Base-by-base conservation (phyloP, 345 rosid genomes). In the Sisymbrium altissimum region DNA sequence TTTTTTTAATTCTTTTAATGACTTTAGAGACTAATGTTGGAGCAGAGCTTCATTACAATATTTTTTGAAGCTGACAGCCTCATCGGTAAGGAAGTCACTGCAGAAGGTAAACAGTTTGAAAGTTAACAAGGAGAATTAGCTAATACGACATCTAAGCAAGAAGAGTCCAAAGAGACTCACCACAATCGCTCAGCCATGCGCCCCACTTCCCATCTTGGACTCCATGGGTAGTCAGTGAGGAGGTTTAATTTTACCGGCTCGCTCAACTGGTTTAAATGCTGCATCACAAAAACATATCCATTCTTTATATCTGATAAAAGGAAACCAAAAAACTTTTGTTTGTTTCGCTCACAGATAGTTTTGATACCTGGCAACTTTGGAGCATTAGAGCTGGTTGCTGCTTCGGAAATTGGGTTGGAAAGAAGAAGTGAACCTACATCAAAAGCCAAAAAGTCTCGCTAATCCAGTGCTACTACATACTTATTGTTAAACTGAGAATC, bases 151-250 rank as follows among this genome's bases (percentile, higher is more conserved):
- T 53, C 1, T 30, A 36, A 10, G 59, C 30, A 36, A 57, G n/a
- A n/a, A n/a, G 19, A 48, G 14, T 19, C 2, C 4, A 12, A 65
- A 43, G 25, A 54, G 45, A 81, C 94, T 84, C 49, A 95, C 99
- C 78, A 84, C 30, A 90, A 77, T 52, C 91, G 87, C 76, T 92
- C 99, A 14, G 89, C 96, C 99, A 88, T 64, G 54, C 71, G 84
- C 2, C 86, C 76, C 29, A 69, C 45, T 71, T 95, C 97, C 99
- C 99, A 95, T 80, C 98, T 87, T 18, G 99, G 99, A 85, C 96
- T 95, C 98, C 99, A 95, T 61, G 97, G 97, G 75, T 83, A 95
- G 32, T 90, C 96, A 0, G 82, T 29, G 38, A 86, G 82, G 54
- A 83, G 79, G 43, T 85, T 72, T 1, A 96, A 92, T 84, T 87